Evolutionary conservation across 2,329 filamentous ascomycete species (phyloP).

Genomic region (Epichloe bromicola): DNA sequence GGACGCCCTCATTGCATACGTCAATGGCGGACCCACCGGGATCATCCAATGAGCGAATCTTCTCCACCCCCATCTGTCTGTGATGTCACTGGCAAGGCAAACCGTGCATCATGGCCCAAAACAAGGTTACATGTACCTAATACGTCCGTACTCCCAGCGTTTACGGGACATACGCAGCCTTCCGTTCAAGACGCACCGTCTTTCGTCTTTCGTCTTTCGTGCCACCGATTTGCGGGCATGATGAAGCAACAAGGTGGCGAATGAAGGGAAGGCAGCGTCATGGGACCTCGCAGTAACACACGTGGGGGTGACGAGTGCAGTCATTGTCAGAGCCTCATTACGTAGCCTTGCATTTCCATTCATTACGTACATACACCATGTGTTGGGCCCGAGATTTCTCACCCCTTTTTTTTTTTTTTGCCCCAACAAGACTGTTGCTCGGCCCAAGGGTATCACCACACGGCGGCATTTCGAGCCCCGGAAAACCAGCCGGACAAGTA

Average conservation of each 20-base stretch:
- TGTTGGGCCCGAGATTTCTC: too few species aligned
- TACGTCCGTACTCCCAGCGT: too few species aligned
- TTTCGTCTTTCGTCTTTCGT: background rate
- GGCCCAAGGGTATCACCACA: too few species aligned
- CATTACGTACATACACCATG: too few species aligned
- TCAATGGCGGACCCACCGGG: background rate
- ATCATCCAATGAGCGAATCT: background rate
- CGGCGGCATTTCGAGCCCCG: too few species aligned
- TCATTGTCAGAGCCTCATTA: background rate
- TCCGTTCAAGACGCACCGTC: background rate
- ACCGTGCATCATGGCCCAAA: background rate
- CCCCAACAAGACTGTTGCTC: too few species aligned
- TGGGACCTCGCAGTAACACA: background rate
- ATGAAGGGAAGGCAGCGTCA: background rate
- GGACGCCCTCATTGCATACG: too few species aligned
- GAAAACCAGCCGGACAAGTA: too few species aligned
- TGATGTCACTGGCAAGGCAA: constrained; percentile 3
- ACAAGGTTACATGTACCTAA: background rate
- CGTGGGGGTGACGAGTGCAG: background rate
- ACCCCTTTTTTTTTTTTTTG: too few species aligned
- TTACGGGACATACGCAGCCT: too few species aligned
- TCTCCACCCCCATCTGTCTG: background rate
- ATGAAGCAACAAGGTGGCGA: background rate
- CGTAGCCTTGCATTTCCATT: background rate
- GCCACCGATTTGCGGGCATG: background rate